A percentile compares a stretch with the other conserved stretches of the same genome.
Conservation (phyloP, 768 basidiomycete species). For the Pulveroboletus sp. region DNA sequence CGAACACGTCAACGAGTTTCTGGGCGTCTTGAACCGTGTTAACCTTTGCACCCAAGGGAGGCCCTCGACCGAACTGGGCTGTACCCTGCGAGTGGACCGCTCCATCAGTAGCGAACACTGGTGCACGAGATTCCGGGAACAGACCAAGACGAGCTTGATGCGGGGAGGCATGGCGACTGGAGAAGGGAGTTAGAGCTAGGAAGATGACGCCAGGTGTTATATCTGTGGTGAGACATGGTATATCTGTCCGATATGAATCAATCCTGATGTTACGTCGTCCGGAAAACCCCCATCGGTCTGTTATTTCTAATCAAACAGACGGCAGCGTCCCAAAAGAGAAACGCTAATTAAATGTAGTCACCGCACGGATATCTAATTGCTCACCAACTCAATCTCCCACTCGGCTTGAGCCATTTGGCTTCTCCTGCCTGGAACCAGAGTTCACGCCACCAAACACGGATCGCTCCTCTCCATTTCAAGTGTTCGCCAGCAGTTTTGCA, state of each 20-base stretch:
- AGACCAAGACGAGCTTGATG: conserved; percentile 7
- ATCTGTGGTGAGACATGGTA: background rate
- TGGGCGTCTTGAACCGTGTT: conserved; percentile 15
- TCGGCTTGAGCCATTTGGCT: conserved; percentile 26
- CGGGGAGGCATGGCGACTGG: background rate
- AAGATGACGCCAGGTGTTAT: no score
- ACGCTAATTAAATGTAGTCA: conserved; percentile 20
- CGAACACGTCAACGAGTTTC: conserved; percentile 16
- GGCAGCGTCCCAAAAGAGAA: background rate
- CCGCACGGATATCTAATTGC: conserved; percentile 13
- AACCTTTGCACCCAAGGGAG: conserved; percentile 6
- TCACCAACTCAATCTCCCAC: conserved; percentile 26
- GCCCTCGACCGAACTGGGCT: conserved; percentile 11
- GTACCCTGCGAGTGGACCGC: conserved; percentile 7
- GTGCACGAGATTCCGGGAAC: background rate
- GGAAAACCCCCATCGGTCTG: no score
- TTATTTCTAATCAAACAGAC: no score
- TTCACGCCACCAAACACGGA: conserved; percentile 43
- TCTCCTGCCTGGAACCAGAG: conserved; percentile 34
- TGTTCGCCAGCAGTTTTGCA: conserved; percentile 52
- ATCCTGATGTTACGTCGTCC: no score
- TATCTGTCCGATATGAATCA: no score
- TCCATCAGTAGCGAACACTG: background rate
- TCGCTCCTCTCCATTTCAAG: conserved; percentile 35
- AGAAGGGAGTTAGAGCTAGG: background rate